These are phyloP conservation scores for Ganoderma meredithae DNA, from an alignment of 1,284 basidiomycete species.

Conservation along the genomic window DNA sequence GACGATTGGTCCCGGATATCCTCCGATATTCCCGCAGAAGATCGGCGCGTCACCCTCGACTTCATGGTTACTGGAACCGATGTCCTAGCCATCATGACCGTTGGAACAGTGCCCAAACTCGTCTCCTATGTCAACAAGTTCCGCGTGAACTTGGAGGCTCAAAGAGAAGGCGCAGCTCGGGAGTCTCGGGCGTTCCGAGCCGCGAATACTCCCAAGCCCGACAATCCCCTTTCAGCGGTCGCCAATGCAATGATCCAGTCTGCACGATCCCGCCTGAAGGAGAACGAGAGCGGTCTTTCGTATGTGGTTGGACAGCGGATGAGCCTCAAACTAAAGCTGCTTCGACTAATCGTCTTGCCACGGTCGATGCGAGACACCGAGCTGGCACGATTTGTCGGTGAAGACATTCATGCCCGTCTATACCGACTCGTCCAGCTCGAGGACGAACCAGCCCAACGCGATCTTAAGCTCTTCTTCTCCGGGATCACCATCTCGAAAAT, in stretches of 20 bases:
- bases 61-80: constrained; percentile 81
- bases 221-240: constrained; percentile 81
- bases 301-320: constrained; percentile 76
- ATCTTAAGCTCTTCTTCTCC: constrained; percentile 73
- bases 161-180: constrained; percentile 75
- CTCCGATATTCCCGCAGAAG: constrained; percentile 47
- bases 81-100: constrained; percentile 74
- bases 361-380: constrained; percentile 77
- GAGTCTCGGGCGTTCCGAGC: constrained; percentile 77
- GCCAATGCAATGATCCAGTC: constrained; percentile 85
- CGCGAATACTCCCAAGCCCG: constrained; percentile 69
- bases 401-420: constrained; percentile 70
- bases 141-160: constrained; percentile 72
- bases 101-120: constrained; percentile 78
- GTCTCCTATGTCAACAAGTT: constrained; percentile 79
- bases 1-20: constrained; percentile 82
- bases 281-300: constrained; percentile 63
- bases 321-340: constrained; percentile 66
- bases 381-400: constrained; percentile 73
- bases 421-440: constrained; percentile 65
- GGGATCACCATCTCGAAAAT: constrained; percentile 79
- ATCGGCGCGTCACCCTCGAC: constrained; percentile 73
- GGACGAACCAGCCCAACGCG: constrained; percentile 57
- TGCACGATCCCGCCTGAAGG: constrained; percentile 71
- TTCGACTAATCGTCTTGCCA: constrained; percentile 78